Percentiles rank a stretch among this genome's conserved stretches.
Evolutionary conservation across 2,329 filamentous ascomycete genomes (phyloP).

Genomic region (Biscogniauxia sp.): DNA sequence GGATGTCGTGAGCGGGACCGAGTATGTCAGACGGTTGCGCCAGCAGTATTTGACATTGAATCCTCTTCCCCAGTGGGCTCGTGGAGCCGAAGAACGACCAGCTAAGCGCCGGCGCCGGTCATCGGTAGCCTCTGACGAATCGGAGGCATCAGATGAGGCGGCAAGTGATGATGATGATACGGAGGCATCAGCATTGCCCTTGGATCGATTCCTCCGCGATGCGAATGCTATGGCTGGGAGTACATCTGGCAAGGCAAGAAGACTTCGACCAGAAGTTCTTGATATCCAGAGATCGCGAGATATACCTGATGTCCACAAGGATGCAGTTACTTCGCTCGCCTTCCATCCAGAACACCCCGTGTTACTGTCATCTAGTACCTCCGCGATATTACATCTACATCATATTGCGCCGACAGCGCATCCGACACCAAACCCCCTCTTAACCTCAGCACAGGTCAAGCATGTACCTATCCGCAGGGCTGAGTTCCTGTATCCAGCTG

Average conservation of each 20-base stretch:
- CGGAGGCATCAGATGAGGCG: slow-evolving; percentile 26
- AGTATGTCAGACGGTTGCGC: slow-evolving; percentile 78
- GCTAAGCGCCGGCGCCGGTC: slow-evolving; percentile 50
- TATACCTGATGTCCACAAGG: slow-evolving; percentile 74
- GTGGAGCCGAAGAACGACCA: slow-evolving; percentile 48
- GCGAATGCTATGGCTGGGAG: slow-evolving; percentile 62
- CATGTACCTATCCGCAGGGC: slow-evolving; percentile 82
- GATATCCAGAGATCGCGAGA: slow-evolving; percentile 89
- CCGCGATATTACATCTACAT: slow-evolving; percentile 83
- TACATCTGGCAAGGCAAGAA: slow-evolving; percentile 58
- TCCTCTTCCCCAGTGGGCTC: slow-evolving; percentile 60
- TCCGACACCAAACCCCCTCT: slow-evolving; percentile 78
- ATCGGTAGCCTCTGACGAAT: slow-evolving; percentile 44
- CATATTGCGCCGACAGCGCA: slow-evolving; percentile 76
- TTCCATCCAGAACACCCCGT: slow-evolving; percentile 91
- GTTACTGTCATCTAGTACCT: slow-evolving; percentile 82
- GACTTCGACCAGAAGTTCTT: slow-evolving; percentile 80
- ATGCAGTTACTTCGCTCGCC: slow-evolving; percentile 75
- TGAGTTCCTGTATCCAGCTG: slow-evolving; percentile 70
- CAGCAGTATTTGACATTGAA: slow-evolving; percentile 68
- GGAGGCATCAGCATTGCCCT: slow-evolving; percentile 67
- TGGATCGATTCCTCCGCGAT: slow-evolving; percentile 77
- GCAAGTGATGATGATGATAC: slow-evolving; percentile 38
- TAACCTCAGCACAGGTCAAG: slow-evolving; percentile 86
- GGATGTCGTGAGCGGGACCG: slow-evolving; percentile 80